phyloP scores from a whole-genome alignment of 257 asterid species.

The Solanum piurae region DNA sequence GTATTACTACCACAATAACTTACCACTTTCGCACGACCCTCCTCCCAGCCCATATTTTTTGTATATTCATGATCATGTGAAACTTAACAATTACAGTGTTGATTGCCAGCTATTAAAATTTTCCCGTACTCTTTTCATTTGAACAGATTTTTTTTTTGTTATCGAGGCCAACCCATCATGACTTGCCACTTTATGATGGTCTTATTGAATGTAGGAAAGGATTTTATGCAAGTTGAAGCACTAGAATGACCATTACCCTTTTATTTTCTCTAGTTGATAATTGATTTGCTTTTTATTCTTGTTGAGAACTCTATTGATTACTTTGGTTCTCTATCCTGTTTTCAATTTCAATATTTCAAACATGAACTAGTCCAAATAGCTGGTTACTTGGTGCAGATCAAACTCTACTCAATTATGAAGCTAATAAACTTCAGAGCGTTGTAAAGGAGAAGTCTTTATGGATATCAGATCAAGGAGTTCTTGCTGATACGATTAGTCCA shows the following conservation, averaged over 20 bases:
- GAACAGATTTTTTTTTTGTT: background rate
- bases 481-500: constrained; percentile 71
- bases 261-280: background rate
- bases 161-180: background rate
- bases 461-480: constrained; percentile 68
- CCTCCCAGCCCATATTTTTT: background rate
- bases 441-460: constrained; percentile 72
- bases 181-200: background rate
- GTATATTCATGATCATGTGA: background rate
- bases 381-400: constrained; percentile 46
- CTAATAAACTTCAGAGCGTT: constrained; percentile 74
- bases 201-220: background rate
- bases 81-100: background rate
- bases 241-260: background rate
- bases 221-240: background rate
- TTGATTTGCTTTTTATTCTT: background rate
- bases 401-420: constrained; percentile 56
- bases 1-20: background rate
- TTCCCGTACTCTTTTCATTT: background rate
- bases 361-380: background rate
- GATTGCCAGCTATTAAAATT: background rate
- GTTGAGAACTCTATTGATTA: background rate
- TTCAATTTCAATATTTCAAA: background rate
- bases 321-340: background rate
- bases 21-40: background rate